These are phyloP conservation scores for Populus tremula DNA, from an alignment of 345 rosid genomes.

Conservation along the genomic window DNA sequence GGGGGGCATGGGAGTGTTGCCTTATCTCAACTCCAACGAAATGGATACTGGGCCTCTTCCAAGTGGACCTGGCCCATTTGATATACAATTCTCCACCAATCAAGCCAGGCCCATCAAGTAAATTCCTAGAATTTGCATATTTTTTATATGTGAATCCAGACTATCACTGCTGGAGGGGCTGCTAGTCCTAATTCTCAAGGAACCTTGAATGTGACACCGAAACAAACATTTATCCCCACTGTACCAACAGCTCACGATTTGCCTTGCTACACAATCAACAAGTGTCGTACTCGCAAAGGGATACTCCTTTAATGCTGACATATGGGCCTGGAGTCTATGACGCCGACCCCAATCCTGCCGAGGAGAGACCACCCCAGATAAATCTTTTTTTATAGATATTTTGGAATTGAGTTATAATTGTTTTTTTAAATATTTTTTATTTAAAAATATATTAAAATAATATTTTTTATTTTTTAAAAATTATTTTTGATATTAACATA, in stretches of 20 bases:
- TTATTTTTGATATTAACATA: too few species aligned
- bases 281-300: constrained; percentile 32
- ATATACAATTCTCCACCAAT: constrained; percentile 28
- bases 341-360: constrained; percentile 56
- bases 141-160: constrained; percentile 20
- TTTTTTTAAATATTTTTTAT: too few species aligned
- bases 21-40: constrained; percentile 27
- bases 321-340: constrained; percentile 48
- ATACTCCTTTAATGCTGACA: too few species aligned
- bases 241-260: constrained; percentile 18
- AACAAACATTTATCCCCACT: constrained; percentile 41
- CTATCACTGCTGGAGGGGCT: constrained; percentile 52
- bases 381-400: constrained; percentile 30
- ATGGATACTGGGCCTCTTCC: constrained; percentile 29
- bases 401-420: too few species aligned
- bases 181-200: constrained; percentile 69
- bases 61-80: constrained; percentile 36
- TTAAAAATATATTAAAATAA: too few species aligned
- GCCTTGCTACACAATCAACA: constrained; percentile 33
- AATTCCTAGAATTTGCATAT: background rate
- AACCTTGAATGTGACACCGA: constrained; percentile 48
- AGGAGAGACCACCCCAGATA: constrained; percentile 62
- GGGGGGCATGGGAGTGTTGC: constrained; percentile 30
- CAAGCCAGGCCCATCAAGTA: constrained; percentile 45
- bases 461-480: too few species aligned